These are phyloP conservation scores for Drechmeria coniospora DNA, from an alignment of 2,329 filamentous ascomycete species.

Conservation along the genomic window DNA sequence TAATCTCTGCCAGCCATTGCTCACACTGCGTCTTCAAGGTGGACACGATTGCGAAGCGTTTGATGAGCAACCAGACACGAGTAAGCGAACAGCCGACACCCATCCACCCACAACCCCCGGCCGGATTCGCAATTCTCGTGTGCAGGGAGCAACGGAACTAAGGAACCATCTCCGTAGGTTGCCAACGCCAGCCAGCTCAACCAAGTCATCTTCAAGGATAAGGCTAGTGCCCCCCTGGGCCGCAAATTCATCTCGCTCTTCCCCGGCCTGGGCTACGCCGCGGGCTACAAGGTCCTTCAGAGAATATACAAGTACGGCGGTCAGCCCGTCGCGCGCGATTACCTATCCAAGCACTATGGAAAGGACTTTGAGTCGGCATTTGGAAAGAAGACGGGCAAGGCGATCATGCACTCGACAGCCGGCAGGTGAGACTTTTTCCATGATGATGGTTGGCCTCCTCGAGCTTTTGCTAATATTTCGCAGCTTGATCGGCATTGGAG, in stretches of 20 bases:
- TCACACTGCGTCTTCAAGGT: constrained; percentile 38
- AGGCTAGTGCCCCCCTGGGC: constrained; percentile 52
- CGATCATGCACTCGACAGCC: constrained; percentile 92
- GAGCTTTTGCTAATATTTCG: constrained; percentile 7
- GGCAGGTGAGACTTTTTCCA: constrained; percentile 49
- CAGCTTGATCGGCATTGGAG: constrained; percentile 88
- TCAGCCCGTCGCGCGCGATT: constrained; percentile 89
- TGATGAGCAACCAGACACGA: constrained; percentile 88
- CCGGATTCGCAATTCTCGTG: too few relatives aligned
- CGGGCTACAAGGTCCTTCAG: constrained; percentile 94
- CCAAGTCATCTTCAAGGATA: constrained; percentile 85
- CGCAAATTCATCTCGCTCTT: constrained; percentile 91
- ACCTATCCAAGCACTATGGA: constrained; percentile 64
- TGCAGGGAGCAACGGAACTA: constrained; percentile 8
- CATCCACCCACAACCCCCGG: background rate
- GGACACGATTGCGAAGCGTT: constrained; percentile 93
- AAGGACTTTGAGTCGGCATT: constrained; percentile 76
- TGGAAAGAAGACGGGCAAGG: constrained; percentile 94
- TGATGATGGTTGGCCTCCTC: too few relatives aligned
- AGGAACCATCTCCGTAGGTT: constrained; percentile 12
- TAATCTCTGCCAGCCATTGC: background rate
- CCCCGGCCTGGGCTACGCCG: constrained; percentile 91
- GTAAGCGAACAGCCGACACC: constrained; percentile 28
- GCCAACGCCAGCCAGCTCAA: constrained; percentile 49
- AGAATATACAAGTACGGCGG: constrained; percentile 98